phyloP scores from a whole-genome alignment of 1,284 basidiomycete species.

The Trichosporon asahii region DNA sequence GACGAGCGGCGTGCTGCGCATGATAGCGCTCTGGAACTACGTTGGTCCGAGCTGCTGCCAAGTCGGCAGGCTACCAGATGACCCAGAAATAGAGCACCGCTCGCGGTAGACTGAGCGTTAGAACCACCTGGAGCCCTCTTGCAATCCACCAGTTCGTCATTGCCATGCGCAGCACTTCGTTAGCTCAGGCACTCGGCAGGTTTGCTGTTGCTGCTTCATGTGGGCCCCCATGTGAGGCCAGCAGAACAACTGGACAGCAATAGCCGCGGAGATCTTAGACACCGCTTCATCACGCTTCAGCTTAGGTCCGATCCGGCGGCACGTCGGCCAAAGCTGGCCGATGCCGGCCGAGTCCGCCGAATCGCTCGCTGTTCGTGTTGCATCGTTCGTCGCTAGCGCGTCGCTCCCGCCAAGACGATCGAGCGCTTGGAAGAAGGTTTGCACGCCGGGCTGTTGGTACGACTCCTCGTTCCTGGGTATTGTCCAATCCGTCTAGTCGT shows the following conservation, averaged over 20 bases:
- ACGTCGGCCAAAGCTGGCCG: too few species aligned
- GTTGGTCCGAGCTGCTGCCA: not conserved
- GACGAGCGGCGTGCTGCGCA: not conserved
- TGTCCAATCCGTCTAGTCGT: not conserved
- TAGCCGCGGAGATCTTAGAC: not conserved
- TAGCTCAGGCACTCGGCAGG: not conserved
- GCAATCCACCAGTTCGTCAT: not conserved
- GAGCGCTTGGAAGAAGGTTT: not conserved
- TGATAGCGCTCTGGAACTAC: not conserved
- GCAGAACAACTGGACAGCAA: not conserved
- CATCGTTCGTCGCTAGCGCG: too few species aligned
- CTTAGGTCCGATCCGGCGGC: not conserved
- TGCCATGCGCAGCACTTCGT: not conserved
- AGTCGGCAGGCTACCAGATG: not conserved
- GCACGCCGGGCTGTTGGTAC: not conserved
- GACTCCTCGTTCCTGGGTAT: not conserved
- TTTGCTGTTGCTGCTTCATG: not conserved
- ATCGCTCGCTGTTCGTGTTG: too few species aligned
- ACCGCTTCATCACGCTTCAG: not conserved
- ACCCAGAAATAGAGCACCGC: not conserved
- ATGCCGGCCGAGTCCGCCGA: too few species aligned
- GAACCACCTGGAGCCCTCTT: not conserved
- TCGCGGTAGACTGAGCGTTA: not conserved
- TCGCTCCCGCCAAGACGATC: too few species aligned
- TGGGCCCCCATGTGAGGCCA: not conserved